Evolutionary conservation across 73 alveolate genomes (phyloP).

Genomic region (Effrenium voratum): DNA sequence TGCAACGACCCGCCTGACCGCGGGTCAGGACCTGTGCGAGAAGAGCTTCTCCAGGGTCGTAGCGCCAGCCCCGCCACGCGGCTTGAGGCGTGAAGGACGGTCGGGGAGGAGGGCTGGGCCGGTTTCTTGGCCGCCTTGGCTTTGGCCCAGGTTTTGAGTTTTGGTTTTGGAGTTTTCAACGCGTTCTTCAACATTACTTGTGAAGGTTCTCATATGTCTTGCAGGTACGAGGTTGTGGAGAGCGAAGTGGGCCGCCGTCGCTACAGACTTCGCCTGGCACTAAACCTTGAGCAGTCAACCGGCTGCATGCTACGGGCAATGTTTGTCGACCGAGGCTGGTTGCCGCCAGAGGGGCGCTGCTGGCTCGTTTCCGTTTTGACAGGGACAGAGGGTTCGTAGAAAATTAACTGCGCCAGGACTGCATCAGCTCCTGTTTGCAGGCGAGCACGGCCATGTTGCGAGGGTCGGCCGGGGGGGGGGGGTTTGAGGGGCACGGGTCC

Average conservation of each 20-base stretch:
- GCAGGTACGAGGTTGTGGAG: slow-evolving; percentile 86
- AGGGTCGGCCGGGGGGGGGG: too few species aligned
- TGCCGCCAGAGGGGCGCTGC: slow-evolving; percentile 45
- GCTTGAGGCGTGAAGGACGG: slow-evolving; percentile 35
- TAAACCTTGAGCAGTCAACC: too few species aligned
- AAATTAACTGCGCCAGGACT: background rate
- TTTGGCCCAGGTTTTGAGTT: too few species aligned
- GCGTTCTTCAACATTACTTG: too few species aligned
- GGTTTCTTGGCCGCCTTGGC: too few species aligned
- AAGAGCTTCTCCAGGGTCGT: slow-evolving; percentile 66
- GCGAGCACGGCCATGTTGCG: too few species aligned
- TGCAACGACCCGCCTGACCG: too few species aligned
- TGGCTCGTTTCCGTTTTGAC: background rate
- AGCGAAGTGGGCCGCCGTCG: slow-evolving; percentile 68
- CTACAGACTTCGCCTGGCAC: slow-evolving; percentile 54
- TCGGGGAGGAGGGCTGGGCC: too few species aligned
- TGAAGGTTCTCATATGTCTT: background rate
- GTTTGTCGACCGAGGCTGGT: slow-evolving; percentile 25
- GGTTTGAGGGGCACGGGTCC: too few species aligned
- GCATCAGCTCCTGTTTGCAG: slow-evolving; percentile 56
- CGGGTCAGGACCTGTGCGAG: slow-evolving; percentile 52
- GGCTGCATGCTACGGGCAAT: background rate
- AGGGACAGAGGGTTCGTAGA: background rate
- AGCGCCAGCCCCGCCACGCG: slow-evolving; percentile 36
- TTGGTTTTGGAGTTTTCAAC: too few species aligned